These are phyloP conservation scores for Perilla frutescens DNA, from an alignment of 257 asterid genomes.

Conservation along the genomic window DNA sequence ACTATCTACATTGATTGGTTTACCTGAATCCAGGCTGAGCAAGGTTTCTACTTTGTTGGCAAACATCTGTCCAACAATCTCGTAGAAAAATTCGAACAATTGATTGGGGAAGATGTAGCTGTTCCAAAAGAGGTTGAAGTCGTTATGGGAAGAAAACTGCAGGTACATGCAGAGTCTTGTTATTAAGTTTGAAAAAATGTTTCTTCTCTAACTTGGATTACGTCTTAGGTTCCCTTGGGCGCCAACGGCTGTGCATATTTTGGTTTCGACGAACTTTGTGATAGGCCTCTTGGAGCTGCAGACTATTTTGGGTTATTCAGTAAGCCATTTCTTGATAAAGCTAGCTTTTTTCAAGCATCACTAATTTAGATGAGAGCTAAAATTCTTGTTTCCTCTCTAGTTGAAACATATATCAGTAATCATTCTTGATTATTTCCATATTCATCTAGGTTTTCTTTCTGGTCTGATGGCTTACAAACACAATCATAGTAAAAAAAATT, in stretches of 20 bases:
- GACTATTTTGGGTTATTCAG: slow-evolving; percentile 89
- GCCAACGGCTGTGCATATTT: slow-evolving; percentile 90
- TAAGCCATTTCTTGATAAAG: slow-evolving; percentile 39
- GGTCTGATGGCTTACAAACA: no score
- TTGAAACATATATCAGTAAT: no score
- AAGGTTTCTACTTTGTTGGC: slow-evolving; percentile 78
- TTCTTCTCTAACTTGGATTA: no score
- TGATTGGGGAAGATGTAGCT: slow-evolving; percentile 62
- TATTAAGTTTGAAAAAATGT: no score
- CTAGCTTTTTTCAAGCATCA: no score
- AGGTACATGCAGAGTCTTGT: slow-evolving; percentile 40
- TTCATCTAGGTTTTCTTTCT: no score
- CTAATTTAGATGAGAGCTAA: no score
- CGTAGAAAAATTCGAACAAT: slow-evolving; percentile 64
- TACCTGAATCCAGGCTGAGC: slow-evolving; percentile 63
- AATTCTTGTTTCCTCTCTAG: no score
- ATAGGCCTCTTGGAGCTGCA: slow-evolving; percentile 98
- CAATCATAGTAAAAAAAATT: no score
- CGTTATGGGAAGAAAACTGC: slow-evolving; percentile 92
- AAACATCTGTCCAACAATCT: slow-evolving; percentile 59
- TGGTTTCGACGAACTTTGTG: slow-evolving; percentile 86
- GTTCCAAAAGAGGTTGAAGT: slow-evolving; percentile 83
- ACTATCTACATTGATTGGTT: slow-evolving; percentile 7
- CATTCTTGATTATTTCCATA: not conserved
- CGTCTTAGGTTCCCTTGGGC: slow-evolving; percentile 77